Evolutionary conservation across 441 rosid species (phyloP).

Genomic region (Rhodomyrtus psidioides): DNA sequence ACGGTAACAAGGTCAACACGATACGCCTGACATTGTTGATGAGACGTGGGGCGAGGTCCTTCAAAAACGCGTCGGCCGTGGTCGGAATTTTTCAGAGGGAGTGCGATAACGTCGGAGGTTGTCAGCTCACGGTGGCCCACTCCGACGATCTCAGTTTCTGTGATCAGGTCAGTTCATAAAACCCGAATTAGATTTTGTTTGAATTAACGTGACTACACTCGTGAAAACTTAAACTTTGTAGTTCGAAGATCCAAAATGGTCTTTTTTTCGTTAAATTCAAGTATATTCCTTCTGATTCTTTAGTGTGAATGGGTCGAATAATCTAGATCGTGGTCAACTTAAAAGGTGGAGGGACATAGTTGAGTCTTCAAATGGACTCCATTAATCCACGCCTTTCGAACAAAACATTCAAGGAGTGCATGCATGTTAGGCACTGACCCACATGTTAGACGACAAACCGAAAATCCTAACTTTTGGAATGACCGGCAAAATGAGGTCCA

Average conservation of each 20-base stretch:
- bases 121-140: constrained; percentile 47
- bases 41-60: constrained; percentile 66
- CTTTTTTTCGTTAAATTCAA: neutral
- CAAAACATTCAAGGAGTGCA: neutral
- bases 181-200: neutral
- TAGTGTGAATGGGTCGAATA: neutral
- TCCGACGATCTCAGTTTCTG: constrained; percentile 52
- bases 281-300: neutral
- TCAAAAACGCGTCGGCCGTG: constrained; percentile 44
- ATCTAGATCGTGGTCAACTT: neutral
- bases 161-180: constrained; percentile 39
- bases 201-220: neutral
- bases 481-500: neutral
- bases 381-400: neutral
- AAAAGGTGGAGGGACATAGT: neutral
- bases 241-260: neutral
- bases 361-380: neutral
- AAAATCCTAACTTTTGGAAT: neutral
- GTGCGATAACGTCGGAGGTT: constrained; percentile 39
- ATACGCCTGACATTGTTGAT: constrained; percentile 49
- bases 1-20: neutral
- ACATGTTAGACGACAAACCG: neutral
- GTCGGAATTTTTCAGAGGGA: constrained; percentile 35
- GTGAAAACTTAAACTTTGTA: neutral
- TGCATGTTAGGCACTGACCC: neutral